Evolutionary conservation across 2,329 filamentous ascomycete genomes (phyloP), one percentile per base, ranked within the genome.

Genomic region (Botrytis aclada): DNA sequence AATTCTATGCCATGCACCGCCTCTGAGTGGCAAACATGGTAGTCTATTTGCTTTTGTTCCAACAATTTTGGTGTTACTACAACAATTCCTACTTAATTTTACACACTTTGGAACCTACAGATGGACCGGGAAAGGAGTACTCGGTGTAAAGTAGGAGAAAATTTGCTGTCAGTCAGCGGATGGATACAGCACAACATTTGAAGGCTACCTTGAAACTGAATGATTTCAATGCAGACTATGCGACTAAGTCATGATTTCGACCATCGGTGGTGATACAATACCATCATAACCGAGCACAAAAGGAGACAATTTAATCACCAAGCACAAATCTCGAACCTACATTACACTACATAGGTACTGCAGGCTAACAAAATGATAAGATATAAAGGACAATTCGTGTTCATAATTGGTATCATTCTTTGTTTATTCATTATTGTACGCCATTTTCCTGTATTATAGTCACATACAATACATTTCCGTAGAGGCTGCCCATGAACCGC

Each of bases 341-440:
- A 34, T 10, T 10, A 22, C 25, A 51, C 16, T 45, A 39, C 14
- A 14, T n/a, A 14, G 47, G 14, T 37, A 29, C 32, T 14, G 1
- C 16, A 41, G 34, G 25, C 14, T 54, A 5, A 54, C 63, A 51
- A 4, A n/a, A 29, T 32, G 34, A n/a, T n/a, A 41, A 39, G 25
- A 41, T 25, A n/a, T 25, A 18, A 56, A 41, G 8, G 16, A 10
- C 18, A 14, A 66, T 32, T 69, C 3, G 22, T 69, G 34, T 56
- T 41, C n/a, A 32, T 41, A 56, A 29, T 41, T 69, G 47, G 45
- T 67, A 69, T 69, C 37, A 32, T 56, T 43, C 47, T 58, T 41
- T 69, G 18, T 58, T 56, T 25, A 32, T 69, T 56, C 47, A 56
- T 69, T 69, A 56, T 25, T 41, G n/a, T 41, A 69, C n/a, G 47